A percentile compares a stretch with the other conserved stretches of the same genome.
Conservation (phyloP, 1,284 basidiomycete genomes). For the Mixia osmundae region DNA sequence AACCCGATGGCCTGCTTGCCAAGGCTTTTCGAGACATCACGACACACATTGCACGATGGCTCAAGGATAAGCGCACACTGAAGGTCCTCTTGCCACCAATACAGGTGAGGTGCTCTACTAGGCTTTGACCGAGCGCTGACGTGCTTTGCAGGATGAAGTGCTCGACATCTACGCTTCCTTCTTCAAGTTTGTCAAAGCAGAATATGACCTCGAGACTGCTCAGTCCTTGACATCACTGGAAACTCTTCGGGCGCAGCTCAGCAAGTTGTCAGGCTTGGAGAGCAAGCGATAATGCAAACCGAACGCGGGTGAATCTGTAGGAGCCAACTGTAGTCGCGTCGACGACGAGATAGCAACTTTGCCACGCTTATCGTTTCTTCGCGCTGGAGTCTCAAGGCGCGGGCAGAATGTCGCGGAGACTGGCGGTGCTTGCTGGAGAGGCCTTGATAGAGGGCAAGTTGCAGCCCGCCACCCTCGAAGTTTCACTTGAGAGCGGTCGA, state of each 20-base stretch:
- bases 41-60: slow-evolving; percentile 32
- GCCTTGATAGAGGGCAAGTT: no score
- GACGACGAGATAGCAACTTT: no score
- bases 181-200: slow-evolving; percentile 28
- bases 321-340: no score
- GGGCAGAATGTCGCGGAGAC: no score
- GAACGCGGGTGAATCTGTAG: no score
- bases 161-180: slow-evolving; percentile 47
- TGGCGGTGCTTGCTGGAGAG: no score
- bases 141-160: slow-evolving; percentile 29
- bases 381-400: no score
- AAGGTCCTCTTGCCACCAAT: neutral
- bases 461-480: slow-evolving; percentile 43
- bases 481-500: slow-evolving; percentile 38
- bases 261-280: no score
- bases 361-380: no score
- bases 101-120: neutral
- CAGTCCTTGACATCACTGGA: no score
- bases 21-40: slow-evolving; percentile 5
- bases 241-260: no score
- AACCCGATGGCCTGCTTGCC: slow-evolving; percentile 5
- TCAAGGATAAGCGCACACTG: slow-evolving; percentile 38
- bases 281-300: no score
- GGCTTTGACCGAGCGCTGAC: neutral
- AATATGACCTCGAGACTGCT: slow-evolving; percentile 27